A percentile compares a stretch with the other conserved stretches of the same genome.
Evolutionary conservation across 768 basidiomycete species (phyloP).

Genomic region (Leucosporidium creatinivorum): DNA sequence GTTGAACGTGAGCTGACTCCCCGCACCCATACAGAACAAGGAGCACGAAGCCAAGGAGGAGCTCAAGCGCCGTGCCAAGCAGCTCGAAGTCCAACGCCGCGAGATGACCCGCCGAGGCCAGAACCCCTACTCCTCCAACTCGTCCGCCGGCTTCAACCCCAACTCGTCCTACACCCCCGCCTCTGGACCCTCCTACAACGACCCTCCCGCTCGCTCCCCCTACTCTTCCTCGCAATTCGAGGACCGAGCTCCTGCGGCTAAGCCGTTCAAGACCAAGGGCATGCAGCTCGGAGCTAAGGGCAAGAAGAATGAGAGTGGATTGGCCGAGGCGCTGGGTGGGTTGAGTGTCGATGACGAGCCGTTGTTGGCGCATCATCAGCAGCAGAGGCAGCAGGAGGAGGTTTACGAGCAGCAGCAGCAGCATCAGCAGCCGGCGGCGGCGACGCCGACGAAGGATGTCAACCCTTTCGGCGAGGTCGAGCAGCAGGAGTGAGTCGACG

Average conservation of each 20-base stretch:
- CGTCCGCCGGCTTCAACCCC: constrained; percentile 16
- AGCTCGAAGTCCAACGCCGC: constrained; percentile 92
- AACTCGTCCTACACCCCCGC: constrained; percentile 26
- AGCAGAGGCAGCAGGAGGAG: constrained; percentile 35
- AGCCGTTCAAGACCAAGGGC: constrained; percentile 78
- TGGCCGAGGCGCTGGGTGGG: constrained; percentile 79
- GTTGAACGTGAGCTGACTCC: not conserved
- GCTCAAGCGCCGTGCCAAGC: constrained; percentile 92
- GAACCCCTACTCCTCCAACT: constrained; percentile 36
- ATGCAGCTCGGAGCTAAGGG: constrained; percentile 95
- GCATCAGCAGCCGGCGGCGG: constrained; percentile 34
- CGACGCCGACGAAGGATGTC: constrained; percentile 43
- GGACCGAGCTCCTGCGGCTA: constrained; percentile 7
- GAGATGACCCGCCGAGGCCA: constrained; percentile 73
- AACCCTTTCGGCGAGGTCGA: constrained; percentile 60
- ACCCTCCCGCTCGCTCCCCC: not conserved
- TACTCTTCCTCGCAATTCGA: too few relatives aligned
- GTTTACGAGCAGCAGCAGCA: not conserved
- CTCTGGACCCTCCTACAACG: constrained; percentile 19
- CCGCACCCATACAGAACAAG: constrained; percentile 63
- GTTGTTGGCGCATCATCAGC: constrained; percentile 14
- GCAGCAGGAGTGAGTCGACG: constrained; percentile 57
- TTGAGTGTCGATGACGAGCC: constrained; percentile 41
- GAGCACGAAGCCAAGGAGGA: constrained; percentile 99
- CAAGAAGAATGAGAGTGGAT: constrained; percentile 50